Percentiles rank a stretch among this genome's conserved stretches.
These are phyloP conservation scores for Phialophora chinensis DNA, from an alignment of 2,329 filamentous ascomycete genomes.

Conservation along the genomic window DNA sequence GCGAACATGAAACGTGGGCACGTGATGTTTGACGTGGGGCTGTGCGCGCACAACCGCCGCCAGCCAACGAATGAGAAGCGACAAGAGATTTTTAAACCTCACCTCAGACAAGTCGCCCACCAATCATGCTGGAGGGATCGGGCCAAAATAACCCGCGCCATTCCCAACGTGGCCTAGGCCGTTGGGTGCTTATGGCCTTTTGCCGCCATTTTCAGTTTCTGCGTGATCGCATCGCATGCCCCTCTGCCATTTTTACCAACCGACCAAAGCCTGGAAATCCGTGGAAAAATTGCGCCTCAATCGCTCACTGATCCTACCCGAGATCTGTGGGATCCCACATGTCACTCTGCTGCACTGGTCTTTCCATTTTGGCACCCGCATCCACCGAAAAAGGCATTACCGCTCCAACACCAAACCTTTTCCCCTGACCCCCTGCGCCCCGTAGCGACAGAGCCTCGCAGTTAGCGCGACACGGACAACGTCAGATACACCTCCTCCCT, in stretches of 20 bases:
- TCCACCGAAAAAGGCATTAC: background rate
- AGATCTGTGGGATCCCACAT: background rate
- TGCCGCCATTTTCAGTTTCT: background rate
- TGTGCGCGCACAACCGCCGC: background rate
- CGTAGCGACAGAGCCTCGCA: slow-evolving; percentile 17
- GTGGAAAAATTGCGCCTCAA: background rate
- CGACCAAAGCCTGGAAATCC: background rate
- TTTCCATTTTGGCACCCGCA: background rate
- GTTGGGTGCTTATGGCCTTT: background rate
- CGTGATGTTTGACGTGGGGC: background rate
- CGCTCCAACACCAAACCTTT: slow-evolving; percentile 1
- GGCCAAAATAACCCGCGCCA: background rate
- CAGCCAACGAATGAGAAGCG: background rate
- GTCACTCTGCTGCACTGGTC: background rate
- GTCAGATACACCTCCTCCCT: slow-evolving; percentile 25
- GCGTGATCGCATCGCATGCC: background rate
- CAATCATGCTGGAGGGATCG: background rate
- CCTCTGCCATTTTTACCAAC: background rate
- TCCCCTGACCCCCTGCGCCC: slow-evolving; percentile 17
- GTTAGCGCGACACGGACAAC: slow-evolving; percentile 22
- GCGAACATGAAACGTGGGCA: slow-evolving; percentile 11
- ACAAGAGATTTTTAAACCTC: background rate
- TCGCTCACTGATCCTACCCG: background rate
- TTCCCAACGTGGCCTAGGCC: background rate
- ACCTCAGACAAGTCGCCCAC: background rate